Percentiles rank a stretch among this genome's conserved stretches.
Evolutionary conservation across 495 filamentous ascomycete species (phyloP).

Genomic region (Penicillium fimorum): DNA sequence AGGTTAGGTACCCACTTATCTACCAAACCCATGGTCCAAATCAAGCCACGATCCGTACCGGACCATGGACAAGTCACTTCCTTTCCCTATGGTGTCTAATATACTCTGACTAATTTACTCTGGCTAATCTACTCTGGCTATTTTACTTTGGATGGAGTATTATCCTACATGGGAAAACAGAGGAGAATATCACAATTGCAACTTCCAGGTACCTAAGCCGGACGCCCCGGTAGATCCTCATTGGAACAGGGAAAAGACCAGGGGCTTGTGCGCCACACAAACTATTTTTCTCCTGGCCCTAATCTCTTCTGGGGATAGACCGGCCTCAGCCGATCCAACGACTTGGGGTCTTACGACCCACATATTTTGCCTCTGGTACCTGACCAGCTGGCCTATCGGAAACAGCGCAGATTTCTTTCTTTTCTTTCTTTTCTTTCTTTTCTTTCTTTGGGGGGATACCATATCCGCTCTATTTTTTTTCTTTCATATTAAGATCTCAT

Average conservation of each 20-base stretch:
- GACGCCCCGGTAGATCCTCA: not conserved
- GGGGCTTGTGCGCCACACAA: constrained; percentile 2
- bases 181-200: not conserved
- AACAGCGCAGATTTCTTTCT: not conserved
- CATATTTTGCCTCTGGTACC: constrained; percentile 4
- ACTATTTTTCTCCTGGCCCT: not conserved
- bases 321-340: constrained; percentile 4
- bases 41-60: constrained; percentile 6
- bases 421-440: not conserved
- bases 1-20: not conserved
- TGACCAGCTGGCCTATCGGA: not conserved
- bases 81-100: not conserved
- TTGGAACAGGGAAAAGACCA: not conserved
- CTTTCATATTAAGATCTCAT: not conserved
- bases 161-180: not conserved
- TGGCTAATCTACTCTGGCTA: no score
- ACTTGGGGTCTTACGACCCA: not conserved
- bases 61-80: not conserved
- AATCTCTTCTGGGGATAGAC: not conserved
- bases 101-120: no score
- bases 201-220: constrained; percentile 5
- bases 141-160: no score
- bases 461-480: not conserved
- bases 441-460: not conserved
- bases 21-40: constrained; percentile 3